These are phyloP conservation scores for Eutypella sp. DNA, from an alignment of 2,329 filamentous ascomycete genomes.

Conservation along the genomic window DNA sequence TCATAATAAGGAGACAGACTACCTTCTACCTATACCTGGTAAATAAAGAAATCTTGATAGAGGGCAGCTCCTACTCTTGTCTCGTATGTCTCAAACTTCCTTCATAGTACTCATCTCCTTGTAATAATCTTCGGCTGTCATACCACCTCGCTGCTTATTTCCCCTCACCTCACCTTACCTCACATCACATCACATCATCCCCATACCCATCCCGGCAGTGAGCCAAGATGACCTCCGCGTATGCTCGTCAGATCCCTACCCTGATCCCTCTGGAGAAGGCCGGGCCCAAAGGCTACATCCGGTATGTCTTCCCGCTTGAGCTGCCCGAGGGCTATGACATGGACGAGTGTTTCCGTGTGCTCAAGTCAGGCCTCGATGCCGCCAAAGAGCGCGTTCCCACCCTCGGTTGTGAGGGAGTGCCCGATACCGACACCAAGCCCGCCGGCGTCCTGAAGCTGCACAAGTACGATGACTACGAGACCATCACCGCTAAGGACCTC, in stretches of 20 bases:
- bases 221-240: neutral
- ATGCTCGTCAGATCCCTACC: conserved; percentile 10
- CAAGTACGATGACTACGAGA: conserved; percentile 18
- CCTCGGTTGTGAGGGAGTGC: conserved; percentile 27
- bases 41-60: neutral
- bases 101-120: neutral
- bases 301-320: conserved; percentile 31
- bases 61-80: no score
- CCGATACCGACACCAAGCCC: conserved; percentile 25
- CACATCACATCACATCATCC: no score
- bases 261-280: conserved; percentile 28
- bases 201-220: neutral
- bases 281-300: conserved; percentile 30
- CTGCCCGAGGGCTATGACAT: conserved; percentile 26
- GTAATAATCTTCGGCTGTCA: neutral
- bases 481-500: conserved; percentile 22
- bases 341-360: conserved; percentile 18
- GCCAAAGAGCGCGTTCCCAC: conserved; percentile 24
- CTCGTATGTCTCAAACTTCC: no score
- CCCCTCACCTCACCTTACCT: neutral
- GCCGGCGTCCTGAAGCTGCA: conserved; percentile 27
- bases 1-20: neutral
- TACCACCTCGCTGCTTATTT: neutral
- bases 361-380: conserved; percentile 25
- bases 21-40: neutral